Evolutionary conservation across 176 grass and related monocot genomes (phyloP), one percentile per base, ranked within the genome.

Genomic region (Avena atlantica): DNA sequence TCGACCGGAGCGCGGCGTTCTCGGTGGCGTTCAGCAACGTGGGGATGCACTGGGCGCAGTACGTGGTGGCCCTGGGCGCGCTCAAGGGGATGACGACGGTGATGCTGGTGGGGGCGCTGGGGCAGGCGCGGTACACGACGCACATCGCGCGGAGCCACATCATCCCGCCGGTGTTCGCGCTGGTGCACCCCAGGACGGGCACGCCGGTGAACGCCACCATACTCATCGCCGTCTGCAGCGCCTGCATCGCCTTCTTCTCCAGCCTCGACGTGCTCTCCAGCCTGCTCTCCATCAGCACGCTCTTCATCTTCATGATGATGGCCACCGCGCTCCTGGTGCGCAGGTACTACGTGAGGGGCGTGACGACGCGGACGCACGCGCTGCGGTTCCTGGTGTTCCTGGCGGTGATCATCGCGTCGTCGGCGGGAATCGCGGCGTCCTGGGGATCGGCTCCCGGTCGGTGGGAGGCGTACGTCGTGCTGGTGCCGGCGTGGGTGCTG

Each of bases 231-330:
- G 12, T 50, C 25, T 3, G 34, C 4, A 83, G 87, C 86, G 85
- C 87, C 13, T 96, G 89, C 87, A 87, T 99, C 69, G 97, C 79
- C 1, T n/a, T 99, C 64, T 96, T 99, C 90, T 99, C 97, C 55
- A 94, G 92, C 85, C 92, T 98, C 31, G 70, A 90, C 52, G 67
- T 98, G 27, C 87, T 98, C 49, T 16, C 97, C 40, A 89, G 85
- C 85, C 76, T 99, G 24, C 29, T 96, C 21, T 96, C 94, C 5
- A 80, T 96, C 25, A 99, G 97, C 86, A 99, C 90, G 50, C 92
- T 99, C 81, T 99, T 99, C 90, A 93, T 99, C 89, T 99, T 99
- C 76, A 93, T 96, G 94, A 94, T 99, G 92, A 85, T 99, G 89
- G 89, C 97, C 40, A 90, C 87, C 1, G 94, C 97, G 2, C 92